These are phyloP conservation scores for Fusarium algeriense DNA, from an alignment of 2,329 filamentous ascomycete genomes.

Conservation along the genomic window DNA sequence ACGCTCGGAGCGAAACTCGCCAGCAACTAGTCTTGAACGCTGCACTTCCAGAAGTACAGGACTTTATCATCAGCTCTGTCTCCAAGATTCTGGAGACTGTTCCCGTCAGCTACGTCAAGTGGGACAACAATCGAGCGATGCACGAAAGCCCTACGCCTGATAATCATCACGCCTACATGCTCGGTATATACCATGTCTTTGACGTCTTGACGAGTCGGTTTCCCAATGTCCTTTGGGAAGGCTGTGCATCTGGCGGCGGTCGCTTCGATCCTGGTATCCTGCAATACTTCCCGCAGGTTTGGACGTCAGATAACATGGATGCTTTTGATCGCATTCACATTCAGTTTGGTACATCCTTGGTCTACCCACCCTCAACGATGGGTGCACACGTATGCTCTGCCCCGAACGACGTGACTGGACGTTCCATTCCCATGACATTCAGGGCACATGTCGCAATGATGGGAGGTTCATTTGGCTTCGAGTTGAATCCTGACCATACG, in stretches of 20 bases:
- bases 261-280: constrained; percentile 73
- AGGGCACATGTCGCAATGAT: constrained; percentile 76
- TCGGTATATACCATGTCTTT: constrained; percentile 73
- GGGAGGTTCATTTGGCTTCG: constrained; percentile 76
- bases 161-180: constrained; percentile 69
- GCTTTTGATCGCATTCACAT: constrained; percentile 71
- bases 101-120: constrained; percentile 72
- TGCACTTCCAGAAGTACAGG: constrained; percentile 70
- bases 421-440: constrained; percentile 68
- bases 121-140: constrained; percentile 76
- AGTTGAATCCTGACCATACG: constrained; percentile 69
- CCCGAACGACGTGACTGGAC: constrained; percentile 68
- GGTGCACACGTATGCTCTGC: constrained; percentile 72
- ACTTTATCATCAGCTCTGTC: constrained; percentile 69
- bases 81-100: constrained; percentile 65
- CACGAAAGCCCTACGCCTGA: constrained; percentile 69
- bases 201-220: constrained; percentile 69
- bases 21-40: constrained; percentile 73
- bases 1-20: constrained; percentile 68
- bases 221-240: constrained; percentile 73
- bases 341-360: constrained; percentile 72
- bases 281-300: constrained; percentile 74
- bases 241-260: constrained; percentile 73
- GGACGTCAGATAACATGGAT: constrained; percentile 75
- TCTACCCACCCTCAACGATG: constrained; percentile 73